A percentile compares a stretch with the other conserved stretches of the same genome.
phyloP scores from a whole-genome alignment of 441 rosid genomes.

The Pelargonium myrrhifolium region DNA sequence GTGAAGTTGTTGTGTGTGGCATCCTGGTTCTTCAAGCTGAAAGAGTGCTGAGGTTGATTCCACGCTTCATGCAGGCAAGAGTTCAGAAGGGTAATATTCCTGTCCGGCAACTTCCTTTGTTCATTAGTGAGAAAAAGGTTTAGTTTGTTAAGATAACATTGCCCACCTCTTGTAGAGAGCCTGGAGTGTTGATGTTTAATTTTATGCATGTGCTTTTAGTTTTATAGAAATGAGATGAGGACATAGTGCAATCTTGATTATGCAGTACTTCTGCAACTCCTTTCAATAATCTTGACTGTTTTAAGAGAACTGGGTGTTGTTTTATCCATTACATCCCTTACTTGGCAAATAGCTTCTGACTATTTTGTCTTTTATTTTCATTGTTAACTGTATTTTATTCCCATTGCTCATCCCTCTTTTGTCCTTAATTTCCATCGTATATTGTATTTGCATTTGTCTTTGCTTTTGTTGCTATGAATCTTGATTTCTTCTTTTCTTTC shows the following conservation, averaged over 20 bases:
- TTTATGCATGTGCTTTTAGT: too few species aligned
- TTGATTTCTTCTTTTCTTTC: slow-evolving; percentile 1
- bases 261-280: background rate
- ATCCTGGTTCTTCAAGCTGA: slow-evolving; percentile 76
- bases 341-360: slow-evolving; percentile 1
- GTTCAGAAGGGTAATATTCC: slow-evolving; percentile 53
- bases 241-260: background rate
- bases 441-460: background rate
- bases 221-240: background rate
- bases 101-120: slow-evolving; percentile 8
- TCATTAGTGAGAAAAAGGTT: background rate
- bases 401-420: background rate
- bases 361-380: slow-evolving; percentile 2
- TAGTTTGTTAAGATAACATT: background rate
- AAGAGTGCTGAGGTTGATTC: slow-evolving; percentile 53
- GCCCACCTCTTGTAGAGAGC: background rate
- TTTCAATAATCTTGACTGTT: background rate
- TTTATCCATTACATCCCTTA: background rate
- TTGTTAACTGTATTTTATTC: background rate
- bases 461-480: background rate
- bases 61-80: slow-evolving; percentile 87
- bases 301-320: background rate
- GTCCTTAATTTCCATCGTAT: background rate
- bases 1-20: slow-evolving; percentile 79
- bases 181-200: background rate